These are phyloP conservation scores for Fusarium coicis DNA, from an alignment of 2,329 filamentous ascomycete species.

Conservation along the genomic window DNA sequence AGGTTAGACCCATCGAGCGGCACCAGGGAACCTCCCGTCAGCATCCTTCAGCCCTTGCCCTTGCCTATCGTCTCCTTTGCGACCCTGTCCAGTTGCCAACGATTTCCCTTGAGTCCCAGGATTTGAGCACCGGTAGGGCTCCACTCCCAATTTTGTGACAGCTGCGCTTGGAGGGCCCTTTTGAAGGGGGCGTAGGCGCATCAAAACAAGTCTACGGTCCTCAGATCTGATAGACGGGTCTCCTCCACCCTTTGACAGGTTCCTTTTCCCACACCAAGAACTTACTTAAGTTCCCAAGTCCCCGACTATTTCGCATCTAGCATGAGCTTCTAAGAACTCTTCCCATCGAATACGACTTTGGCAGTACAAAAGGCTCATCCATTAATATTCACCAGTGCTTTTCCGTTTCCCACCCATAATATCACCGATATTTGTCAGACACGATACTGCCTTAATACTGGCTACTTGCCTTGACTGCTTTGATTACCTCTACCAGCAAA, in stretches of 20 bases:
- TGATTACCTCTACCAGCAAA: slow-evolving; percentile 19
- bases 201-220: slow-evolving; percentile 38
- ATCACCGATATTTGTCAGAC: slow-evolving; percentile 10
- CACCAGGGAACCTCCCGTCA: slow-evolving; percentile 40
- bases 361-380: slow-evolving; percentile 18
- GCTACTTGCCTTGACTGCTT: slow-evolving; percentile 6
- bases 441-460: slow-evolving; percentile 24
- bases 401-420: slow-evolving; percentile 11
- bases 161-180: slow-evolving; percentile 38
- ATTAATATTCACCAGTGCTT: slow-evolving; percentile 21
- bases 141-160: slow-evolving; percentile 45
- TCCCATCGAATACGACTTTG: slow-evolving; percentile 29
- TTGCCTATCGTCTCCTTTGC: slow-evolving; percentile 30
- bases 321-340: slow-evolving; percentile 34
- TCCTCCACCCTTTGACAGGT: slow-evolving; percentile 44
- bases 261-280: slow-evolving; percentile 41
- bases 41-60: slow-evolving; percentile 33
- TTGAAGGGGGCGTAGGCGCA: slow-evolving; percentile 38
- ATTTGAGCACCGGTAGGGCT: slow-evolving; percentile 35
- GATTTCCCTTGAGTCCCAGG: slow-evolving; percentile 41
- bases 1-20: slow-evolving; percentile 38
- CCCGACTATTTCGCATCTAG: slow-evolving; percentile 37
- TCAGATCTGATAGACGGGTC: slow-evolving; percentile 46
- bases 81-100: slow-evolving; percentile 35
- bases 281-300: slow-evolving; percentile 47